Base-by-base conservation (phyloP, 2,329 filamentous ascomycete species). In the Ophiosphaerella narmari region DNA sequence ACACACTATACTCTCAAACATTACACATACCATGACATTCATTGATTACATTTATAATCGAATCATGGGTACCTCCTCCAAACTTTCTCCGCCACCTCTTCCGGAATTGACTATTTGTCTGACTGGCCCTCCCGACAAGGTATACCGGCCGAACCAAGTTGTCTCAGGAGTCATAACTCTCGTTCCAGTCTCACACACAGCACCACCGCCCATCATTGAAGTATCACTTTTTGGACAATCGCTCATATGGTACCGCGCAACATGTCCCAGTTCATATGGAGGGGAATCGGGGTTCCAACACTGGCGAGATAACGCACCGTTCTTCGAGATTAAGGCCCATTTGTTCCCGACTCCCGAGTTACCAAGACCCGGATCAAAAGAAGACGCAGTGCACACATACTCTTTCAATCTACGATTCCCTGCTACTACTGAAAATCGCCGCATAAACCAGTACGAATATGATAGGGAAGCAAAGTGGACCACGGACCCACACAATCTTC, bases 331-430 rank as follows among this genome's bases (percentile, higher is more conserved):
- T 7, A 50, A 42, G 1, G 45, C 43, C 16, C 59, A 65, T 23
- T 18, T 66, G 2, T 29, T 65, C 5, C 43, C 47, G n/a, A 41
- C 43, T 18, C 24, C 6, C 3, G 11, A 29, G 2, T 29, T 16
- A n/a, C 24, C 33, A 26, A 26, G 12, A 11, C 21, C 39, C 14
- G 29, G 14, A 13, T 42, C 62, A 4, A 11, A 54, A 5, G 45
- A 57, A 5, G 55, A 47, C 18, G 43, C 58, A 34, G 39, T 21
- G 0, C 63, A 66, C 44, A 57, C 46, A 3, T 65, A 57, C 36
- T 60, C 60, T 2, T 68, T 66, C 41, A 29, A 40, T 11, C 61
- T 68, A 39, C 46, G 44, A 1, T 47, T 66, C 5, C 65, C 65
- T 2, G 40, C 48, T 38, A 52, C 57, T 7, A 64, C 62, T 1